phyloP scores from a whole-genome alignment of 2,329 filamentous ascomycete species.

The Curvularia sp. region DNA sequence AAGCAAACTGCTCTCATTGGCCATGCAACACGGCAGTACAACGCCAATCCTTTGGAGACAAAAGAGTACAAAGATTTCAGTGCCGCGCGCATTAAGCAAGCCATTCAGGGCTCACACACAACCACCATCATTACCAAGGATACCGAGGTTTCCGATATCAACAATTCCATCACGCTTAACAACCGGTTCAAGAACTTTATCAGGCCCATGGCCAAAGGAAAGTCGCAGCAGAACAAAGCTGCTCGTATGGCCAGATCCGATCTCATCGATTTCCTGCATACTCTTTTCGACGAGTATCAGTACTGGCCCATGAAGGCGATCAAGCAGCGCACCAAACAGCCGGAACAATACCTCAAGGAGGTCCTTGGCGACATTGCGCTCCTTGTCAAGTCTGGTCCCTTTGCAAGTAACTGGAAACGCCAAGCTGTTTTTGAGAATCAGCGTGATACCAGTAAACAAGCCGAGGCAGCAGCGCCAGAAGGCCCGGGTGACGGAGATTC shows the following conservation, averaged over 20 bases:
- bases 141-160: constrained; percentile 35
- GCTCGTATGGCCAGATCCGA: constrained; percentile 89
- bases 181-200: constrained; percentile 47
- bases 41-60: constrained; percentile 57
- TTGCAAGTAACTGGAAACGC: constrained; percentile 85
- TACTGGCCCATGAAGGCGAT: constrained; percentile 96
- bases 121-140: constrained; percentile 42
- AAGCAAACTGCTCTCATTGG: constrained; percentile 64
- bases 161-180: constrained; percentile 37
- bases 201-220: constrained; percentile 30
- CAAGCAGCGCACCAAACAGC: constrained; percentile 78
- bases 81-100: constrained; percentile 53
- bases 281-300: constrained; percentile 81
- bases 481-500: constrained; percentile 65
- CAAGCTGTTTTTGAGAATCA: constrained; percentile 70
- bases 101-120: constrained; percentile 51
- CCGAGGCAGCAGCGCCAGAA: constrained; percentile 40
- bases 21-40: constrained; percentile 65
- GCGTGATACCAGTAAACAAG: constrained; percentile 38
- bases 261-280: constrained; percentile 83
- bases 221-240: constrained; percentile 69
- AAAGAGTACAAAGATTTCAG: constrained; percentile 54
- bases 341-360: constrained; percentile 90
- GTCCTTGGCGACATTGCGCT: constrained; percentile 83
- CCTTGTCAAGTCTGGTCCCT: constrained; percentile 81